These are phyloP conservation scores for Sphaceloma murrayae DNA, from an alignment of 2,329 filamentous ascomycete genomes.

Conservation along the genomic window DNA sequence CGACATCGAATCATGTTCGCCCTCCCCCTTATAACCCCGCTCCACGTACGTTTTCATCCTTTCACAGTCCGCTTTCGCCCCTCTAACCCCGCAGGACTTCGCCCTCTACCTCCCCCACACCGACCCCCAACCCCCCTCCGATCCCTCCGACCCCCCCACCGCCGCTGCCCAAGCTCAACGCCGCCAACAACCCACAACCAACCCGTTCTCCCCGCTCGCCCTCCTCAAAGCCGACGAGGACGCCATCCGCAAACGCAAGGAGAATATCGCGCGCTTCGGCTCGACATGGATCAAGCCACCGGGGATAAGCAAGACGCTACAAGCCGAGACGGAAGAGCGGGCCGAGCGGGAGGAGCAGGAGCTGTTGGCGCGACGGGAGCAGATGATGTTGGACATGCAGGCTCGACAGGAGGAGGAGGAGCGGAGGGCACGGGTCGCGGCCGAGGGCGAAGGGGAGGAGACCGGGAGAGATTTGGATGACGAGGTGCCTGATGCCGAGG, in stretches of 20 bases:
- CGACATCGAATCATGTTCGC: background rate
- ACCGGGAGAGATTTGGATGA: constrained; percentile 55
- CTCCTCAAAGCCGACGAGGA: constrained; percentile 68
- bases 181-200: constrained; percentile 27
- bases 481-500: constrained; percentile 49
- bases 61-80: background rate
- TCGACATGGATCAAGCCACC: constrained; percentile 84
- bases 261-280: constrained; percentile 78
- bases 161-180: constrained; percentile 18
- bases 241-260: constrained; percentile 63
- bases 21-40: background rate
- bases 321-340: constrained; percentile 81
- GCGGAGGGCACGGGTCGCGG: constrained; percentile 28
- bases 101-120: constrained; percentile 16
- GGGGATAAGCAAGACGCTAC: constrained; percentile 77
- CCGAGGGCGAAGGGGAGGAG: constrained; percentile 33
- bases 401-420: constrained; percentile 51
- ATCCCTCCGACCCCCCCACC: background rate
- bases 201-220: constrained; percentile 51
- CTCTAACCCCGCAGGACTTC: constrained; percentile 16
- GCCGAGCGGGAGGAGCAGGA: constrained; percentile 80
- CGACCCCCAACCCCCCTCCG: background rate
- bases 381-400: constrained; percentile 63
- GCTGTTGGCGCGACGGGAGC: constrained; percentile 61
- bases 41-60: background rate